Evolutionary conservation across 169 alveolate genomes (phyloP).

Genomic region (Eimeria maxima): DNA sequence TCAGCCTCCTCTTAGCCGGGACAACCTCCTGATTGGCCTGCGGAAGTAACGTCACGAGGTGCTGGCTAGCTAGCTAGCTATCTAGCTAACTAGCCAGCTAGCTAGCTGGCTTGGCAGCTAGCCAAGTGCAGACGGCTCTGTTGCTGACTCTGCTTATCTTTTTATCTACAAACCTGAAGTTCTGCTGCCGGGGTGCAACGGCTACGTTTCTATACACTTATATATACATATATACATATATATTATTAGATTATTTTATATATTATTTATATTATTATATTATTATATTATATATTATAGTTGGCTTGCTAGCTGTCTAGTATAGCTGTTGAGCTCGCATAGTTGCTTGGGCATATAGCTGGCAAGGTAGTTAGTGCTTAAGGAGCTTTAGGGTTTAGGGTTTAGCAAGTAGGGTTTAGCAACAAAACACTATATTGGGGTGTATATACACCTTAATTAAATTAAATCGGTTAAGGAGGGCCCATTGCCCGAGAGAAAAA

Average conservation of each 20-base stretch:
- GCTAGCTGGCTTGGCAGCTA: not conserved
- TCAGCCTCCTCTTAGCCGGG: not conserved
- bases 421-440: too few relatives aligned
- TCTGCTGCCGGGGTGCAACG: not conserved
- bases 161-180: not conserved
- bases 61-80: conserved; percentile 1
- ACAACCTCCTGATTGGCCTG: not conserved
- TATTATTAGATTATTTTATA: too few relatives aligned
- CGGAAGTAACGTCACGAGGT: not conserved
- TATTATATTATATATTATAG: too few relatives aligned
- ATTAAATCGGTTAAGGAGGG: too few relatives aligned
- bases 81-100: not conserved
- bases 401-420: too few relatives aligned
- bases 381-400: too few relatives aligned
- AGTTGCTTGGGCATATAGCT: too few relatives aligned
- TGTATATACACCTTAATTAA: not conserved
- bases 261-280: too few relatives aligned
- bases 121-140: not conserved
- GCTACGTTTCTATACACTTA: not conserved
- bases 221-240: too few relatives aligned
- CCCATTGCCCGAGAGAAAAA: not conserved
- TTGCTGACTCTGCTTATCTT: not conserved
- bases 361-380: too few relatives aligned
- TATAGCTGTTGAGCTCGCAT: too few relatives aligned
- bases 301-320: not conserved